Evolutionary conservation across 768 basidiomycete genomes (phyloP).

Genomic region (Boletus vinaceobasis): DNA sequence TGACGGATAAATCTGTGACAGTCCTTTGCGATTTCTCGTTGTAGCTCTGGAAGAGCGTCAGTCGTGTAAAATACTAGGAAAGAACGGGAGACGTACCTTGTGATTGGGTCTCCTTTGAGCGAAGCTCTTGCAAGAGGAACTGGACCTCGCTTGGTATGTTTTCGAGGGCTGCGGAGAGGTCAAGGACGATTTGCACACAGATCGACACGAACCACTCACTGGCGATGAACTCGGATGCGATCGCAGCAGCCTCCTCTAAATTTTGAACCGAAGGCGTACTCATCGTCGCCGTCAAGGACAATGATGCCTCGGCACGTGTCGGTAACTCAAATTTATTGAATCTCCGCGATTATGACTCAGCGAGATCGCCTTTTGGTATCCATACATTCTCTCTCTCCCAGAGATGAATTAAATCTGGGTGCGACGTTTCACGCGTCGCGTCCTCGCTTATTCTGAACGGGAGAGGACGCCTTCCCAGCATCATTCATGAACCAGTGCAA

Average conservation of each 20-base stretch:
- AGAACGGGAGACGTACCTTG: conserved; percentile 33
- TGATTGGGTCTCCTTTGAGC: conserved; percentile 40
- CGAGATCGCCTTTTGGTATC: too few species aligned
- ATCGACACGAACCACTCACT: conserved; percentile 32
- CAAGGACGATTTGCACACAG: neutral
- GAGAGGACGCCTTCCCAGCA: too few species aligned
- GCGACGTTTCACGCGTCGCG: too few species aligned
- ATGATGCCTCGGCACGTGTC: conserved; percentile 7
- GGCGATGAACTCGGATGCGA: conserved; percentile 48
- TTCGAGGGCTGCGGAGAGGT: conserved; percentile 40
- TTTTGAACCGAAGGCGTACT: conserved; percentile 34
- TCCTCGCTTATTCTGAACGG: too few species aligned
- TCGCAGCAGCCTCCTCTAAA: conserved; percentile 47
- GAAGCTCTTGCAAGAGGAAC: conserved; percentile 47
- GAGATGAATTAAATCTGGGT: neutral
- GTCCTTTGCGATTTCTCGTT: conserved; percentile 44
- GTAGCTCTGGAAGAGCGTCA: conserved; percentile 32
- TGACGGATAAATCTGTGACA: conserved; percentile 43
- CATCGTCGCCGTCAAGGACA: conserved; percentile 18
- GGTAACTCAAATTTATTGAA: conserved; percentile 15
- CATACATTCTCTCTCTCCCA: too few species aligned
- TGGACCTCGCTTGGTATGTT: conserved; percentile 49
- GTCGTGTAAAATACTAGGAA: neutral
- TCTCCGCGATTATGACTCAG: conserved; percentile 24
- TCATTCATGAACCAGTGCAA: too few species aligned